Evolutionary conservation across 225 moss, liverwort and hornwort species (phyloP).

Genomic region (Asterella californica): DNA sequence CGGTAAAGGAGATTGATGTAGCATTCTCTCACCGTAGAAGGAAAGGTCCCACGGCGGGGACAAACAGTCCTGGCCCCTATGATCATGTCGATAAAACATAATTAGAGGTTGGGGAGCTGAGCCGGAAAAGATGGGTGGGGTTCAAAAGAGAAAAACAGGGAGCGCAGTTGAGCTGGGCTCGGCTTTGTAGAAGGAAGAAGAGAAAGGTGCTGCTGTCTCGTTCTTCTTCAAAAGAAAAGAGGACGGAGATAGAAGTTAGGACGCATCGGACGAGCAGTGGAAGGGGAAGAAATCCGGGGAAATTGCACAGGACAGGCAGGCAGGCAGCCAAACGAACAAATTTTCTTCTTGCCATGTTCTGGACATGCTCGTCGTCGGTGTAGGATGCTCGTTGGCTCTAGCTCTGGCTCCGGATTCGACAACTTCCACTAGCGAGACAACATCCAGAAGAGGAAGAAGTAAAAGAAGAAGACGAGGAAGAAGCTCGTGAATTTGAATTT

Average conservation of each 20-base stretch:
- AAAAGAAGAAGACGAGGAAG: not conserved
- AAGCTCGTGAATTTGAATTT: conserved; percentile 18
- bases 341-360: conserved; percentile 4
- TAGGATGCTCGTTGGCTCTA: conserved; percentile 4
- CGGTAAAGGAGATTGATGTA: too few species aligned
- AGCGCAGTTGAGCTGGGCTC: too few species aligned
- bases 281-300: not conserved
- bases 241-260: not conserved
- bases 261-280: not conserved
- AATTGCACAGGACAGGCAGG: not conserved
- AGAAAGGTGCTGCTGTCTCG: not conserved
- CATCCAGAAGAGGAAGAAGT: not conserved
- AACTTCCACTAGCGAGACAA: not conserved
- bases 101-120: too few species aligned
- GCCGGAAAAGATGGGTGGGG: too few species aligned
- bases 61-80: too few species aligned
- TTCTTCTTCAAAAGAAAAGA: not conserved
- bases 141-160: too few species aligned
- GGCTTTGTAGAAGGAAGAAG: too few species aligned
- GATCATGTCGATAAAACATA: too few species aligned
- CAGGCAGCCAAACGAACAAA: not conserved
- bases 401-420: not conserved
- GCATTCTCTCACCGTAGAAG: too few species aligned
- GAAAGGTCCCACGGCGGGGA: too few species aligned
- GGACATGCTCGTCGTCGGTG: not conserved